A percentile compares a stretch with the other conserved stretches of the same genome.
These are phyloP conservation scores for Hirsutella rhossiliensis DNA, from an alignment of 2,329 filamentous ascomycete genomes.

Conservation along the genomic window DNA sequence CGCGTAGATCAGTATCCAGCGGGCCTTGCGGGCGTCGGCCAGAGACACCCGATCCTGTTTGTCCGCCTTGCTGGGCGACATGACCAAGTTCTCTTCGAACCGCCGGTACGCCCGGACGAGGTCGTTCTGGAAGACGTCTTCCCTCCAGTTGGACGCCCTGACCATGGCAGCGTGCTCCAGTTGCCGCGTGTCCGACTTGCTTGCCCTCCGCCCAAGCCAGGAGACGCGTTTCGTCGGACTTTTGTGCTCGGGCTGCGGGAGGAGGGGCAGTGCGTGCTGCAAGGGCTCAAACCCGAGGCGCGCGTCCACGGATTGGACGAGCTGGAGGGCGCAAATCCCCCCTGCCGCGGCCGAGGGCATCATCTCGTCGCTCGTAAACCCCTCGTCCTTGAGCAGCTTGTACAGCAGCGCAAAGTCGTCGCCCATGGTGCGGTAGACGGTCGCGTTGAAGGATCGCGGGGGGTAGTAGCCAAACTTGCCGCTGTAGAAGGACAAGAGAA, in stretches of 20 bases:
- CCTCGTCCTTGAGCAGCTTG: conserved; percentile 55
- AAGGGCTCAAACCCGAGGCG: conserved; percentile 47
- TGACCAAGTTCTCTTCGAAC: conserved; percentile 52
- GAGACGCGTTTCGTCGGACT: conserved; percentile 21
- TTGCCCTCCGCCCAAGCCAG: conserved; percentile 30
- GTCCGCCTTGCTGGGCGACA: conserved; percentile 38
- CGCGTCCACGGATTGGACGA: conserved; percentile 53
- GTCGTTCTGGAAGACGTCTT: conserved; percentile 29
- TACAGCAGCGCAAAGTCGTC: conserved; percentile 62
- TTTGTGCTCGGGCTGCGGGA: conserved; percentile 36
- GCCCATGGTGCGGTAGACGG: conserved; percentile 48
- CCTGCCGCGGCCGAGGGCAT: conserved; percentile 45
- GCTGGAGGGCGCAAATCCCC: conserved; percentile 59
- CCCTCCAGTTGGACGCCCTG: conserved; percentile 34
- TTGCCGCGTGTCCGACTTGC: conserved; percentile 34
- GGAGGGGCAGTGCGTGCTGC: conserved; percentile 52
- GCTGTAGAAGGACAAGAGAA: conserved; percentile 54
- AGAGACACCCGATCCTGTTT: conserved; percentile 39
- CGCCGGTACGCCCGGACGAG: conserved; percentile 57
- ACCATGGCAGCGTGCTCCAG: conserved; percentile 40
- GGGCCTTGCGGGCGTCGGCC: conserved; percentile 60
- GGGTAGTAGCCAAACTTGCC: conserved; percentile 62
- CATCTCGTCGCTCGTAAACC: conserved; percentile 34
- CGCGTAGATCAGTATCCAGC: conserved; percentile 68
- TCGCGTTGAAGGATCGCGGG: conserved; percentile 33